A percentile compares a stretch with the other conserved stretches of the same genome.
phyloP scores from a whole-genome alignment of 192 early-diverging fungal species.

The Phycomyces nitens region DNA sequence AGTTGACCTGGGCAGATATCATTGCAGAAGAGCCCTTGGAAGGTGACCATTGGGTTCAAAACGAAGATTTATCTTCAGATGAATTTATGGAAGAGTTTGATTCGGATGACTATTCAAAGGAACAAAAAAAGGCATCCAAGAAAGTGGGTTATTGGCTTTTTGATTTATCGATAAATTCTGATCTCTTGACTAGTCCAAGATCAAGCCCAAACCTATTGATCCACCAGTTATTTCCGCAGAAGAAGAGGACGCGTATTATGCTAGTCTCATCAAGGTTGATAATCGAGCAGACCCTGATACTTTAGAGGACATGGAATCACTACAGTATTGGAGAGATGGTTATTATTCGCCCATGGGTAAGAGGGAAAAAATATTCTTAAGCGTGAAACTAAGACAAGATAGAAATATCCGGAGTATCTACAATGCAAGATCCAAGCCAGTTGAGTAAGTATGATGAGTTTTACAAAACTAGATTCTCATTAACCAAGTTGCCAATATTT shows the following conservation, averaged over 20 bases:
- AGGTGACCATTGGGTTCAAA: conserved; percentile 35
- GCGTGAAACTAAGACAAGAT: conserved; percentile 1
- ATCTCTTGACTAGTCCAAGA: background rate
- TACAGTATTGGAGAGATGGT: conserved; percentile 26
- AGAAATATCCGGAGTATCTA: background rate
- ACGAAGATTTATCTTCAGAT: conserved; percentile 14
- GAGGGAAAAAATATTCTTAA: background rate
- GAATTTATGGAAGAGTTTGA: conserved; percentile 23
- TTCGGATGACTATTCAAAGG: background rate
- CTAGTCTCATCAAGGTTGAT: conserved; percentile 7
- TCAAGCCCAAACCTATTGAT: background rate
- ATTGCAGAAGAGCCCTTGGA: conserved; percentile 34
- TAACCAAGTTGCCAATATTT: background rate
- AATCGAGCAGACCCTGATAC: conserved; percentile 10
- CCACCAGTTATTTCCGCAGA: background rate
- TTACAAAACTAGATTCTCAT: background rate
- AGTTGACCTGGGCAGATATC: conserved; percentile 26
- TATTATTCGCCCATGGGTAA: conserved; percentile 1
- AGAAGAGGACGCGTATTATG: conserved; percentile 5
- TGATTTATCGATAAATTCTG: background rate
- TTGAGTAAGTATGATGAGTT: conserved; percentile 15
- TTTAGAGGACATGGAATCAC: conserved; percentile 11
- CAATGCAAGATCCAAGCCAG: conserved; percentile 15
- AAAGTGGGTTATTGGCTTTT: background rate
- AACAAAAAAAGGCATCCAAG: conserved; percentile 2